phyloP scores from a whole-genome alignment of 176 grass and related monocot genomes.

The Lolium rigidum region DNA sequence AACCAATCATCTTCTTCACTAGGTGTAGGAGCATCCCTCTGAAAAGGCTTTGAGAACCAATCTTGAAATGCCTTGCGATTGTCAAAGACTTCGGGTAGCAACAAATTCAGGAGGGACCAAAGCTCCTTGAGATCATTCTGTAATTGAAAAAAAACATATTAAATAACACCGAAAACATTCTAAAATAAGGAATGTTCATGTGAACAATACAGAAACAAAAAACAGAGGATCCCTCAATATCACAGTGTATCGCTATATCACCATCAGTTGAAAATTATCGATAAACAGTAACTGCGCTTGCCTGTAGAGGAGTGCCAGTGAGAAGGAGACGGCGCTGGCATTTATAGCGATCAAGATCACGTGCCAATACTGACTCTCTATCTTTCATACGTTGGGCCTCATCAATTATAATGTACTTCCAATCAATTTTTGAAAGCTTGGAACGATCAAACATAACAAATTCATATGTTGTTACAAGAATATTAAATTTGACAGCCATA shows the following conservation, averaged over 20 bases:
- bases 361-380: constrained; percentile 93
- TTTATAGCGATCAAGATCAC: constrained; percentile 94
- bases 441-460: constrained; percentile 99
- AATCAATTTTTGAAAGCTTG: constrained; percentile 96
- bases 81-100: constrained; percentile 98
- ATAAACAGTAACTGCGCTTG: constrained; percentile 29
- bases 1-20: constrained; percentile 95
- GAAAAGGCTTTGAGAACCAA: constrained; percentile 99
- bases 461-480: constrained; percentile 99
- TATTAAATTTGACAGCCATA: constrained; percentile 94
- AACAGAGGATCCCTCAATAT: neutral
- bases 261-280: constrained; percentile 10
- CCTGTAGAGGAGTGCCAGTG: constrained; percentile 98
- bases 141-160: constrained; percentile 34
- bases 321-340: constrained; percentile 96
- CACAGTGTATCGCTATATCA: neutral
- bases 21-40: constrained; percentile 71
- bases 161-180: constrained; percentile 14
- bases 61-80: constrained; percentile 98
- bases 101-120: constrained; percentile 96
- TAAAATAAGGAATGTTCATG: constrained; percentile 25
- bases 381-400: constrained; percentile 99
- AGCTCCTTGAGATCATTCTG: constrained; percentile 99
- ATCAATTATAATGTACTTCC: constrained; percentile 99
- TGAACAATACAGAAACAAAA: neutral